Base-by-base conservation (phyloP, 495 filamentous ascomycete genomes). In the Xylaria curta region DNA sequence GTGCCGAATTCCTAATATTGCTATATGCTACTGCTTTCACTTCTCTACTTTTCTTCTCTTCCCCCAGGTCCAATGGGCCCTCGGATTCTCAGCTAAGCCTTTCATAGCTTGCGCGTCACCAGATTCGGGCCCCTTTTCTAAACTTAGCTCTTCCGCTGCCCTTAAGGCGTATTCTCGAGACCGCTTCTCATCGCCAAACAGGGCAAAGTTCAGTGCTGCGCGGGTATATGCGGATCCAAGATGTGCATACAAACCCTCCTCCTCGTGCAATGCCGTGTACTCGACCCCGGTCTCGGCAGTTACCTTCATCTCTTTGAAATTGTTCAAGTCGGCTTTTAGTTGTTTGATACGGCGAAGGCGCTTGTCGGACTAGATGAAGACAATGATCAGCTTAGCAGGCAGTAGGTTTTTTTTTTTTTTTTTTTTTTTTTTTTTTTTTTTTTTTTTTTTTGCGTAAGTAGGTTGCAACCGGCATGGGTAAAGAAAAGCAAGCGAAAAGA, bases 201-300 rank as follows among this genome's bases (percentile, higher is more conserved):
- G 78, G n/a, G 80, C 77, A 51, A 76, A 81, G 54, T 84, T 79
- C 17, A 85, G 72, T 53, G 84, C 84, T 6, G 83, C 84, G 8
- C 80, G 71, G 4, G 81, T 82, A 66, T 84, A 81, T 4, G 77
- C 79, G 10, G 76, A 77, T 5, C 78, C 81, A 15, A 84, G 70
- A 42, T 82, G 80, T 9, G 76, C 74, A n/a, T 81, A 66, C 10
- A 85, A 70, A 24, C 76, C 49, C 54, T 85, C 84, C 26, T 74
- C 66, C 21, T 76, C 71, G 64, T 83, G 83, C 33, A 85, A 68
- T 21, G 66, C 66, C 8, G 78, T 78, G 47, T 83, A 62, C 62
- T 79, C 56, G 1, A 66, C 80, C 17, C 77, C 81, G 10, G 78
- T 81, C 13, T 81, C 79, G 1, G 81, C 76, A 3, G 76, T 76